Evolutionary conservation across 129 eudicot genomes (phyloP).

Genomic region (Gnaphalium uliginosum): DNA sequence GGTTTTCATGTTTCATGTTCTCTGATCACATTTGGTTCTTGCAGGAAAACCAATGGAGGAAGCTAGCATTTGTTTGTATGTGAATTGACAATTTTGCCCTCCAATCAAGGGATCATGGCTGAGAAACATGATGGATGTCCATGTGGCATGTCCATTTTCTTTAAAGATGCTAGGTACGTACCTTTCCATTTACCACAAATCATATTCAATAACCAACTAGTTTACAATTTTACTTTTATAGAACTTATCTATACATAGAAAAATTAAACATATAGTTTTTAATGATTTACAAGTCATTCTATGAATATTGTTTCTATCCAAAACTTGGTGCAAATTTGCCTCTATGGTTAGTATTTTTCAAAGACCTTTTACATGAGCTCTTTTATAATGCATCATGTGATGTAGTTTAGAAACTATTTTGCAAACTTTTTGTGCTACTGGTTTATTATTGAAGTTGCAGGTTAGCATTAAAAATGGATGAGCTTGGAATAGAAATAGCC

Average conservation of each 20-base stretch:
- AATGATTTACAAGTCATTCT: too few relatives aligned
- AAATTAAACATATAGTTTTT: too few relatives aligned
- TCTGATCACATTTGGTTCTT: conserved; percentile 7
- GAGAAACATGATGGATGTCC: conserved; percentile 32
- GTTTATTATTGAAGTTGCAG: conserved; percentile 31
- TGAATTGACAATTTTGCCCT: conserved; percentile 28
- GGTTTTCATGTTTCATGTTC: conserved; percentile 3
- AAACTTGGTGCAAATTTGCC: too few relatives aligned
- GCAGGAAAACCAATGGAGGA: conserved; percentile 17
- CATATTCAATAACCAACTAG: neutral
- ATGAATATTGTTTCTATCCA: too few relatives aligned
- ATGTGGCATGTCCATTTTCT: conserved; percentile 39
- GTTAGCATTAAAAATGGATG: conserved; percentile 53
- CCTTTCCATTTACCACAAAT: neutral
- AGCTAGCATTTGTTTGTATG: conserved; percentile 17
- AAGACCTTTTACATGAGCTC: neutral
- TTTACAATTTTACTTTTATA: too few relatives aligned
- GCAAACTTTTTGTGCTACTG: neutral
- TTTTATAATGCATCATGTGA: neutral
- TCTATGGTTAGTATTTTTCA: neutral
- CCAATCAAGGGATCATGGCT: conserved; percentile 42
- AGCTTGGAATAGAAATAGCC: conserved; percentile 72
- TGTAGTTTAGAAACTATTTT: neutral
- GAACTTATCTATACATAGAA: neutral
- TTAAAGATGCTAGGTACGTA: conserved; percentile 48